Evolutionary conservation across 2,329 filamentous ascomycete genomes (phyloP), one percentile per base, ranked within the genome.

Genomic region (Penicillium sp.): DNA sequence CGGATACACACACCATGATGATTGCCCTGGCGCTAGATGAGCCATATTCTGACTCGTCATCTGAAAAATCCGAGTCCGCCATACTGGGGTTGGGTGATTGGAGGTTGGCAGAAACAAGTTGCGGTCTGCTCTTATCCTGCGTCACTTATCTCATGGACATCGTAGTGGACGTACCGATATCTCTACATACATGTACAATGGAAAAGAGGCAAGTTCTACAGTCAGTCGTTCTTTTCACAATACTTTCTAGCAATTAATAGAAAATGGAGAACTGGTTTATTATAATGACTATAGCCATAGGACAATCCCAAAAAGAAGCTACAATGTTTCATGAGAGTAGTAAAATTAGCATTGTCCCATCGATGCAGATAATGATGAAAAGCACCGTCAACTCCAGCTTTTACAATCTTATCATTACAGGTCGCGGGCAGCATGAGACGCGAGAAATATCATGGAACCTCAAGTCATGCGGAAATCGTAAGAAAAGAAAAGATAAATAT

Each of bases 401-500:
- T 72, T 71, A 68, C 68, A 69, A 61, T 67, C 64, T 67, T 70
- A 70, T 72, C 68, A 67, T 70, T 70, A 71, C 70, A 72, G 58
- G 56, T 63, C 59, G 61, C 66, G 48, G 57, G 56, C 53, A 60
- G 62, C 59, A 52, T 56, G 50, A 56, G 59, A 57, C 51, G 55
- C 56, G 46, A 64, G 56, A 61, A 60, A 67, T 53, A 47, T 64
- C 59, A 65, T 63, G 56, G 47, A 56, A 61, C 59, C 60, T 62
- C 55, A 62, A 55, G 56, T 62, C 62, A 63, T 64, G 61, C 58
- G 56, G 16, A 60, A 59, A 62, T 65, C 62, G 60, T 61, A 55
- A 61, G 53, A 59, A 64, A 61, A 45, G 49, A 34, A 45, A 41
- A 50, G 51, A 55, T 54, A 61, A 57, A 69, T 59, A 65, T 65